phyloP scores from a whole-genome alignment of 2,329 filamentous ascomycete species.

The Fusarium domesticum region DNA sequence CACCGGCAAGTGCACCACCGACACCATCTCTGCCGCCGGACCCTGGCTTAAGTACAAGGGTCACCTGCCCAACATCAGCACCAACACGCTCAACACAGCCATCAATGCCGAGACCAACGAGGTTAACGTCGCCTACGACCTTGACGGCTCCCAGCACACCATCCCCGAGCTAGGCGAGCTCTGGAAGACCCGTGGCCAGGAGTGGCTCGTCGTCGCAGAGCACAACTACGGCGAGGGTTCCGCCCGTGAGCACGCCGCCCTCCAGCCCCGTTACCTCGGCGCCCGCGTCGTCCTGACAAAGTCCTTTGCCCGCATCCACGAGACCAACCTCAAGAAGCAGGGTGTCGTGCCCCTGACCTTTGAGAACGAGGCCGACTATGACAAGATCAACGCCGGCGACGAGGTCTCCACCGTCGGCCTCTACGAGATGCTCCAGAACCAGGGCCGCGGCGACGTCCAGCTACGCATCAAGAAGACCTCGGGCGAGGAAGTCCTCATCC shows the following conservation, averaged over 20 bases:
- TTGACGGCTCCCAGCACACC: conserved; percentile 68
- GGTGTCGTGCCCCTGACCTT: conserved; percentile 94
- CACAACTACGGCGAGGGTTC: conserved; percentile 96
- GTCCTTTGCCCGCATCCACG: conserved; percentile 87
- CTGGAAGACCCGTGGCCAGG: conserved; percentile 72
- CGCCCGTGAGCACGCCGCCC: conserved; percentile 82
- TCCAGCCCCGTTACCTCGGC: conserved; percentile 88
- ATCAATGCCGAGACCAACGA: conserved; percentile 89
- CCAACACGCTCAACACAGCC: conserved; percentile 95
- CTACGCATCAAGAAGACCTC: conserved; percentile 61
- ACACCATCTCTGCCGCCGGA: conserved; percentile 93
- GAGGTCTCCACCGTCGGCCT: conserved; percentile 78
- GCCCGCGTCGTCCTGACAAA: conserved; percentile 81
- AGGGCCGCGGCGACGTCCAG: conserved; percentile 73
- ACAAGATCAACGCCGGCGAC: conserved; percentile 78
- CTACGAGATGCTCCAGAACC: conserved; percentile 73
- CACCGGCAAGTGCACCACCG: conserved; percentile 94
- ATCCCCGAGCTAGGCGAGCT: conserved; percentile 84
- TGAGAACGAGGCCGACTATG: conserved; percentile 83
- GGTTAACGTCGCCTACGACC: conserved; percentile 88
- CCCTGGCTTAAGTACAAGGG: conserved; percentile 99
- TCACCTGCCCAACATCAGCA: conserved; percentile 94
- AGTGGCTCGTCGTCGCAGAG: conserved; percentile 95
- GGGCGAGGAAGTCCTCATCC: conserved; percentile 66
- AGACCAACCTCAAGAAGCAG: conserved; percentile 97